Percentiles rank a stretch among this genome's conserved stretches.
phyloP scores from a whole-genome alignment of 768 basidiomycete species.

The Saitozyma podzolica region DNA sequence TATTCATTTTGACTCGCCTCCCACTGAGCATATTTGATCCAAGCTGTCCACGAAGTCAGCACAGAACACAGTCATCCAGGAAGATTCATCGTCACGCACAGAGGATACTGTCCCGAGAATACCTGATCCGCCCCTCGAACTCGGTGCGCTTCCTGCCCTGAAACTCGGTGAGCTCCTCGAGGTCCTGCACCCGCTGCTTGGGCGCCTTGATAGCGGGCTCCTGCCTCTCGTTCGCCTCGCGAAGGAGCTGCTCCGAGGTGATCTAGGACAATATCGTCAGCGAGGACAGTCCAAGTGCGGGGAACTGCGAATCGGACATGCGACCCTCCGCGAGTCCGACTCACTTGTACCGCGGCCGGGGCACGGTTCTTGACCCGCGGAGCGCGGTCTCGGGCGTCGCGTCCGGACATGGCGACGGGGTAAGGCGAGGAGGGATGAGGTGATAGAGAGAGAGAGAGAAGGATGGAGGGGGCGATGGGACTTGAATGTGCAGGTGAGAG shows the following conservation, averaged over 20 bases:
- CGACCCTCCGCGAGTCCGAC: conserved; percentile 28
- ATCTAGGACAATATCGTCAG: conserved; percentile 62
- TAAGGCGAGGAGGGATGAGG: no score
- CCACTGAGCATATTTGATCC: conserved; percentile 60
- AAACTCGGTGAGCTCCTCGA: conserved; percentile 78
- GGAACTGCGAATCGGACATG: neutral
- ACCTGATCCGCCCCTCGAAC: conserved; percentile 73
- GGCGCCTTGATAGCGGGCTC: conserved; percentile 89
- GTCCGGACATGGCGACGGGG: conserved; percentile 24
- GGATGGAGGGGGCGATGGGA: no score
- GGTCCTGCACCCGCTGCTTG: conserved; percentile 92
- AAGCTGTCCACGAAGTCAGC: conserved; percentile 47
- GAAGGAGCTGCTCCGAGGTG: conserved; percentile 94
- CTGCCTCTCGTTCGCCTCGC: conserved; percentile 98
- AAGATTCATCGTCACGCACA: neutral
- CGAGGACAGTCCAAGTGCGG: neutral
- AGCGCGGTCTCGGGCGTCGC: conserved; percentile 47
- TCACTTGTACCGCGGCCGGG: conserved; percentile 84
- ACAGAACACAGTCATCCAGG: neutral
- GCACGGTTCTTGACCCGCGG: conserved; percentile 88
- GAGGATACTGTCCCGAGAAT: conserved; percentile 47
- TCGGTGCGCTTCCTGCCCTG: conserved; percentile 82
- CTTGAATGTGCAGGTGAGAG: no score
- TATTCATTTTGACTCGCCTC: conserved; percentile 96
- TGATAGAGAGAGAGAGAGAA: no score